These are phyloP conservation scores for Fusarium algeriense DNA, from an alignment of 2,329 filamentous ascomycete species.

Conservation along the genomic window DNA sequence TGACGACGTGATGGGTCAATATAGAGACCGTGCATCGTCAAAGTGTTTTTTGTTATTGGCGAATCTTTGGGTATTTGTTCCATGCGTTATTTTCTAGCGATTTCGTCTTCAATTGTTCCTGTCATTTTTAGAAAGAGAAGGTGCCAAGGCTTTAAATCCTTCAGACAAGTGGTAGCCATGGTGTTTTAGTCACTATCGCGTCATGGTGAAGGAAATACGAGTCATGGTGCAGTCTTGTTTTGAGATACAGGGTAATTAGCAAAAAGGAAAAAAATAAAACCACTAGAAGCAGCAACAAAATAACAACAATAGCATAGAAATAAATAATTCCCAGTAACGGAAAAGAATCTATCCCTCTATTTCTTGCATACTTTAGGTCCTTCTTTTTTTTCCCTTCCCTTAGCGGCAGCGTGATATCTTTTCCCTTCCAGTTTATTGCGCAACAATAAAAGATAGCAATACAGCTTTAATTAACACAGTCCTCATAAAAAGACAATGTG, in stretches of 20 bases:
- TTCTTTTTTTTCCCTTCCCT: no score
- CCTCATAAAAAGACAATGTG: no score
- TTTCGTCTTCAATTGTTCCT: neutral
- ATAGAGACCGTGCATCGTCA: neutral
- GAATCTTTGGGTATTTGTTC: neutral
- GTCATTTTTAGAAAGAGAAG: neutral
- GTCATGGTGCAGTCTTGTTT: neutral
- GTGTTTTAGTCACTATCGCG: accelerated
- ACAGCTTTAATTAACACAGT: no score
- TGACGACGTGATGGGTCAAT: neutral
- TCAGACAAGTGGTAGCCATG: neutral
- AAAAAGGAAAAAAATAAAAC: accelerated
- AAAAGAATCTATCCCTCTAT: no score
- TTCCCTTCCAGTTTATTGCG: no score
- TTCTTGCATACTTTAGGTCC: no score
- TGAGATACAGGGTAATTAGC: neutral
- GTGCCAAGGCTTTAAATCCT: neutral
- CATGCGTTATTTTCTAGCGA: neutral
- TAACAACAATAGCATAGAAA: accelerated
- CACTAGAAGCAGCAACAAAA: accelerated
- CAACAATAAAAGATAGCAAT: no score
- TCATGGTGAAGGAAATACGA: accelerated
- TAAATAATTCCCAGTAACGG: no score
- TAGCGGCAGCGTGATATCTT: no score
- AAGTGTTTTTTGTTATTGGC: neutral